Evolutionary conservation across 345 rosid genomes (phyloP).

Genomic region (Adansonia digitata): DNA sequence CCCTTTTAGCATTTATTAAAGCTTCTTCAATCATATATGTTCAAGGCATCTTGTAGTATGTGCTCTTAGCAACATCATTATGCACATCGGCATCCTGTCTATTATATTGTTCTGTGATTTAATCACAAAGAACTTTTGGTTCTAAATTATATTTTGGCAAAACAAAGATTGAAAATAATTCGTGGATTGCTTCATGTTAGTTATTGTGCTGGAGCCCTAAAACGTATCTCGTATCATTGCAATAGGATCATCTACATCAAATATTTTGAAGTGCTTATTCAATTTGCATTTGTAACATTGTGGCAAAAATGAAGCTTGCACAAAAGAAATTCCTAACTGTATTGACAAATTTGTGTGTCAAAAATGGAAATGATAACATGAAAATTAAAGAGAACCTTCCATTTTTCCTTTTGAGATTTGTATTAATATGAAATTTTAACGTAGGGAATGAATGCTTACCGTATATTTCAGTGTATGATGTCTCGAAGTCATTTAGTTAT

Average conservation of each 20-base stretch:
- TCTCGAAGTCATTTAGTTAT: not conserved
- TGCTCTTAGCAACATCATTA: constrained; percentile 4
- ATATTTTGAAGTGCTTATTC: not conserved
- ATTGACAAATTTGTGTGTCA: not conserved
- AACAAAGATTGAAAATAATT: not conserved
- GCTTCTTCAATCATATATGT: not conserved
- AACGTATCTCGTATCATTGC: not conserved
- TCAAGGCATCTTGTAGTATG: not conserved
- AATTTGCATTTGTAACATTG: not conserved
- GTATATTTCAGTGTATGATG: not conserved
- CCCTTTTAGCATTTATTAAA: not conserved
- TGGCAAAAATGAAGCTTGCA: not conserved
- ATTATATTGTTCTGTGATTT: not conserved
- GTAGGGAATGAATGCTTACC: not conserved
- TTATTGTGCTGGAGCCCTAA: not conserved
- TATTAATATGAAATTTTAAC: not conserved
- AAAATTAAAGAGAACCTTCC: not conserved
- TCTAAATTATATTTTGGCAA: not conserved
- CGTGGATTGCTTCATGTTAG: not conserved
- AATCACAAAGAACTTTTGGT: not conserved
- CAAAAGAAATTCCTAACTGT: not conserved
- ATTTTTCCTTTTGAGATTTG: no score
- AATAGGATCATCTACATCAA: not conserved
- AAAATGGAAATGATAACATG: not conserved
- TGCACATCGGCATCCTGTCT: not conserved